Conservation (phyloP, 2,329 filamentous ascomycete species). For the Didymella pinodella region DNA sequence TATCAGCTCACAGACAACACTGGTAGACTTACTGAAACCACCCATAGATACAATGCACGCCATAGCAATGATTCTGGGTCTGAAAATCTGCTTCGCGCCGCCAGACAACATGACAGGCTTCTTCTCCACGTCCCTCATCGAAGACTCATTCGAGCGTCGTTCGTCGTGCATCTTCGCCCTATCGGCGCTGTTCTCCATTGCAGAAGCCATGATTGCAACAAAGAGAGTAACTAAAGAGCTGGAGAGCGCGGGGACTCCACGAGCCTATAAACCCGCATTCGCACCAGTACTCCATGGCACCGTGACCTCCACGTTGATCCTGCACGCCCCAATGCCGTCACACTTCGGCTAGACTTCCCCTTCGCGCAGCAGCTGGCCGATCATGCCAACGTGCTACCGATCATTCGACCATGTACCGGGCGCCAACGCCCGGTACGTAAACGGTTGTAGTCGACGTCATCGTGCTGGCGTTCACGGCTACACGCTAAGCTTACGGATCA, state of each 20-base stretch:
- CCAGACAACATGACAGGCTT: conserved; percentile 35
- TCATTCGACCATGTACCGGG: neutral
- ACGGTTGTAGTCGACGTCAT: conserved; percentile 10
- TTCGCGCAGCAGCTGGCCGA: conserved; percentile 2
- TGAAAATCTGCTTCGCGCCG: conserved; percentile 40
- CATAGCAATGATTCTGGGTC: conserved; percentile 45
- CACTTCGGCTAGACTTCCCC: conserved; percentile 6
- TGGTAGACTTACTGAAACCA: conserved; percentile 34
- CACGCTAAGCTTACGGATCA: conserved; percentile 7
- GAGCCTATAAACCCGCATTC: conserved; percentile 16
- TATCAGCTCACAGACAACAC: rapidly evolving
- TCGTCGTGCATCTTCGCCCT: conserved; percentile 9
- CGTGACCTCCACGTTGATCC: conserved; percentile 9
- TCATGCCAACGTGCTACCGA: conserved; percentile 3
- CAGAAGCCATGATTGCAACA: conserved; percentile 7
- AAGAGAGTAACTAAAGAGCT: neutral
- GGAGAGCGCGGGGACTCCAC: conserved; percentile 14
- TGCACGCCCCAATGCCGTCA: conserved; percentile 21
- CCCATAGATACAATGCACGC: conserved; percentile 47
- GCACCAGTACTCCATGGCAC: conserved; percentile 5
- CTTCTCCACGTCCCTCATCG: conserved; percentile 42
- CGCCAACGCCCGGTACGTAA: neutral
- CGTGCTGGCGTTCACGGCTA: conserved; percentile 1
- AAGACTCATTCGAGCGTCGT: conserved; percentile 31
- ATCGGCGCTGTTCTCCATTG: conserved; percentile 1